Conservation (phyloP, 1,284 basidiomycete genomes). For the Ceratobasidium sp. region DNA sequence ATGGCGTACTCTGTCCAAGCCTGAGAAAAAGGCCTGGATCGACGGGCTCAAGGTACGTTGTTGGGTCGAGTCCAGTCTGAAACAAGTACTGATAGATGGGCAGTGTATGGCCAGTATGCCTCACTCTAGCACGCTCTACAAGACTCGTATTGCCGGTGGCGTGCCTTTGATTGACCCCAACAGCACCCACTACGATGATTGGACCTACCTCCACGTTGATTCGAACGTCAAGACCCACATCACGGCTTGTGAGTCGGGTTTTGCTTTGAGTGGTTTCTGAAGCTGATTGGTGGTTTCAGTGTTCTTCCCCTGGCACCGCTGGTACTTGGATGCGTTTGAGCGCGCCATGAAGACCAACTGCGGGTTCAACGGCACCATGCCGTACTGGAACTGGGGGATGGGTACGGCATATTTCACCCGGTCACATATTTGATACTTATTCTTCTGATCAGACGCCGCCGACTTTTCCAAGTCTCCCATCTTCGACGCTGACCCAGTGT, state of each 20-base stretch:
- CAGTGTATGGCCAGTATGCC: constrained; percentile 39
- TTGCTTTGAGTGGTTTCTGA: neutral
- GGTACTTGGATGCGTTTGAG: constrained; percentile 44
- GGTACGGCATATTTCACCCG: neutral
- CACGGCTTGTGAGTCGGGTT: constrained; percentile 19
- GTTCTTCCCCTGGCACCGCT: constrained; percentile 46
- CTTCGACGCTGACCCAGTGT: constrained; percentile 40
- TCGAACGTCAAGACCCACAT: constrained; percentile 39
- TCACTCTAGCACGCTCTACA: constrained; percentile 24
- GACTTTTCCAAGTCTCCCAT: constrained; percentile 44
- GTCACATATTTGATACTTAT: neutral
- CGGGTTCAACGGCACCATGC: constrained; percentile 36
- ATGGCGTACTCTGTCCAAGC: constrained; percentile 27
- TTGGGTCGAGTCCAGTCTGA: neutral
- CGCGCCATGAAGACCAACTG: constrained; percentile 31
- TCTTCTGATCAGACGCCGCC: constrained; percentile 25
- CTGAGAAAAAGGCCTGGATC: constrained; percentile 43
- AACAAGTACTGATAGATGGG: neutral
- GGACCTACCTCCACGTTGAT: constrained; percentile 34
- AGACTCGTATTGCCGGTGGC: constrained; percentile 40
- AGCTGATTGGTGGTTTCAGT: constrained; percentile 4
- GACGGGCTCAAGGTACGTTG: constrained; percentile 40
- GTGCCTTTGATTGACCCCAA: constrained; percentile 19
- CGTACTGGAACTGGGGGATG: constrained; percentile 45
- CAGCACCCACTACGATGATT: constrained; percentile 40